Evolutionary conservation across 2,329 filamentous ascomycete species (phyloP).

Genomic region (Albifimbria verrucaria): DNA sequence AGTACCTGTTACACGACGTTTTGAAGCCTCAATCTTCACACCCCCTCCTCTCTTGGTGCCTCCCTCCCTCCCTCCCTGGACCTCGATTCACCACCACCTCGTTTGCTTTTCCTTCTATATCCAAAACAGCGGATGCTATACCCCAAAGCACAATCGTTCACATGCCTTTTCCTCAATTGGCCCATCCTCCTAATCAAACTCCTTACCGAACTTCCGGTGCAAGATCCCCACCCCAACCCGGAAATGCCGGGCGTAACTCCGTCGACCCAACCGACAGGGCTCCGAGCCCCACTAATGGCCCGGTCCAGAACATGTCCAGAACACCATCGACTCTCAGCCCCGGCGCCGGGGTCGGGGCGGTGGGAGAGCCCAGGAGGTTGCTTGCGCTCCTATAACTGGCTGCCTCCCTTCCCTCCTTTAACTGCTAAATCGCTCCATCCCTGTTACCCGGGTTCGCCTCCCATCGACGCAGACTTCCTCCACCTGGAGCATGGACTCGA

Average conservation of each 20-base stretch:
- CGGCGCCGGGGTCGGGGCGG: constrained; percentile 11
- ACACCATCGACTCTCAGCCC: constrained; percentile 21
- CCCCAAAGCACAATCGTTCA: no score
- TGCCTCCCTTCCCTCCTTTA: not conserved
- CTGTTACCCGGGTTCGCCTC: not conserved
- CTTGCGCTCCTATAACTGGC: not conserved
- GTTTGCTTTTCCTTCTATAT: no score
- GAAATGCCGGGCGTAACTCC: not conserved
- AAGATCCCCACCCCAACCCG: not conserved
- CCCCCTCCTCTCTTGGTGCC: no score
- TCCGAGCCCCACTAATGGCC: constrained; percentile 6
- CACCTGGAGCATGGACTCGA: no score
- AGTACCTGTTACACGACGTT: no score
- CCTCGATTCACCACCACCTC: no score
- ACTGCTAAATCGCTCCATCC: not conserved
- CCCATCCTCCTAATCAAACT: no score
- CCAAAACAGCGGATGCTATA: no score
- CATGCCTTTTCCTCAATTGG: no score
- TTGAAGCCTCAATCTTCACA: no score
- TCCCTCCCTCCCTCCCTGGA: no score
- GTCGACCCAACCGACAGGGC: constrained; percentile 10
- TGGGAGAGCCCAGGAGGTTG: not conserved
- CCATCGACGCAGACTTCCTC: not conserved
- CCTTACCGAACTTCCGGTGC: not conserved
- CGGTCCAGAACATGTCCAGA: constrained; percentile 17